Evolutionary conservation across 1,284 basidiomycete species (phyloP).

Genomic region (Butyriboletus appendiculatus): DNA sequence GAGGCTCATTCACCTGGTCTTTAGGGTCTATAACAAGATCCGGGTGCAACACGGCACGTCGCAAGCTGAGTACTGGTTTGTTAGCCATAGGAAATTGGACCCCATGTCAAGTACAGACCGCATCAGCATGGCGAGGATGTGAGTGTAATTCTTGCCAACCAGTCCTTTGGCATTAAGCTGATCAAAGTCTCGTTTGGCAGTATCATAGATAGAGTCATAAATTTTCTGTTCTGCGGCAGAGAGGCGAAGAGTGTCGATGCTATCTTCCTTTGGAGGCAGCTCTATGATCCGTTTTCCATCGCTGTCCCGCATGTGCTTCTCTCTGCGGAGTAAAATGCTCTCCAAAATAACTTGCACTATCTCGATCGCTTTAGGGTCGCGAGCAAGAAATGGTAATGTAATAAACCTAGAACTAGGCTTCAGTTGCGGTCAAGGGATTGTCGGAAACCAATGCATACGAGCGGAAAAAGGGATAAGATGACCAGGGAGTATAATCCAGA

Average conservation of each 20-base stretch:
- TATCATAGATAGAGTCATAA: slow-evolving; percentile 74
- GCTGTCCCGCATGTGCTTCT: slow-evolving; percentile 91
- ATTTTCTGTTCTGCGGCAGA: slow-evolving; percentile 77
- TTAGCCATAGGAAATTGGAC: neutral
- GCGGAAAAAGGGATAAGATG: slow-evolving; percentile 84
- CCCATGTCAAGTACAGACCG: slow-evolving; percentile 44
- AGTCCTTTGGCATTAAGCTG: slow-evolving; percentile 74
- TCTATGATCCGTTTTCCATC: slow-evolving; percentile 90
- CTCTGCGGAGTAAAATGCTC: slow-evolving; percentile 85
- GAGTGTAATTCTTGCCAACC: slow-evolving; percentile 84
- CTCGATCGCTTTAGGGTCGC: slow-evolving; percentile 89
- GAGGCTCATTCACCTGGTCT: slow-evolving; percentile 42
- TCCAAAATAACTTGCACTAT: slow-evolving; percentile 93
- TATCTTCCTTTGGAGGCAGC: slow-evolving; percentile 81
- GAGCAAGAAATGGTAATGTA: slow-evolving; percentile 84
- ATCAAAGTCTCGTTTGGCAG: slow-evolving; percentile 74
- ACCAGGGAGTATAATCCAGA: slow-evolving; percentile 90
- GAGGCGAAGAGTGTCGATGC: slow-evolving; percentile 74
- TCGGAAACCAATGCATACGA: slow-evolving; percentile 51
- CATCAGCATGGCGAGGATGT: slow-evolving; percentile 91
- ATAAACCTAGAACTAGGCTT: slow-evolving; percentile 62
- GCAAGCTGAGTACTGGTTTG: slow-evolving; percentile 51
- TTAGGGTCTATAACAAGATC: slow-evolving; percentile 65
- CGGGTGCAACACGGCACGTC: slow-evolving; percentile 86
- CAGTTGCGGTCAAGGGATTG: neutral